Percentiles rank a stretch among this genome's conserved stretches.
These are phyloP conservation scores for Cystobasidium slooffiae DNA, from an alignment of 1,284 basidiomycete genomes.

Conservation along the genomic window DNA sequence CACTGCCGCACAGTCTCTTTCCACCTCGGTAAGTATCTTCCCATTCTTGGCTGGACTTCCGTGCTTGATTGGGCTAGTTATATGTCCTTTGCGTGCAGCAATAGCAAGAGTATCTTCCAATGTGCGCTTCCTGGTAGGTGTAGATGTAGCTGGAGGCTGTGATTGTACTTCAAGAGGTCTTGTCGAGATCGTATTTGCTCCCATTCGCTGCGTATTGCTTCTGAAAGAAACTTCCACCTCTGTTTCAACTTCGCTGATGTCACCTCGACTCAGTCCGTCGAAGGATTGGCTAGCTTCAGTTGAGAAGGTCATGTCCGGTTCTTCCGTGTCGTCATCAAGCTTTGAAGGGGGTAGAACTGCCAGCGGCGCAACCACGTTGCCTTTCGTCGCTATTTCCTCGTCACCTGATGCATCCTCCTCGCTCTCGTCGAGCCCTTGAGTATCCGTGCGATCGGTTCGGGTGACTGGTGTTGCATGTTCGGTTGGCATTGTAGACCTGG, in stretches of 20 bases:
- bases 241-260: conserved; percentile 16
- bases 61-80: conserved; percentile 15
- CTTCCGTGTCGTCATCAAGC: not conserved
- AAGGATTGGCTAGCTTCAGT: conserved; percentile 27
- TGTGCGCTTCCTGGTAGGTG: conserved; percentile 1
- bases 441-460: not conserved
- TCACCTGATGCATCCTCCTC: not conserved
- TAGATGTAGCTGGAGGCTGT: not conserved
- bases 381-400: not conserved
- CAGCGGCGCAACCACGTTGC: not conserved
- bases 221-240: not conserved
- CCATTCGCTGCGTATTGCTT: not conserved
- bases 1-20: conserved; percentile 31
- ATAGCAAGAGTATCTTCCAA: conserved; percentile 6
- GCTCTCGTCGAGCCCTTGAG: not conserved
- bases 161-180: not conserved
- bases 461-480: not conserved
- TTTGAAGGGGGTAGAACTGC: not conserved
- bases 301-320: conserved; percentile 25
- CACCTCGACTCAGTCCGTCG: conserved; percentile 17
- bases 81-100: conserved; percentile 8
- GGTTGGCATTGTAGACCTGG: not conserved
- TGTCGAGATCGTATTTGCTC: too few relatives aligned
- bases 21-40: conserved; percentile 17
- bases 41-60: conserved; percentile 13